Evolutionary conservation across 2,329 filamentous ascomycete species (phyloP), one percentile per base, ranked within the genome.

Genomic region (Amphichorda felina): DNA sequence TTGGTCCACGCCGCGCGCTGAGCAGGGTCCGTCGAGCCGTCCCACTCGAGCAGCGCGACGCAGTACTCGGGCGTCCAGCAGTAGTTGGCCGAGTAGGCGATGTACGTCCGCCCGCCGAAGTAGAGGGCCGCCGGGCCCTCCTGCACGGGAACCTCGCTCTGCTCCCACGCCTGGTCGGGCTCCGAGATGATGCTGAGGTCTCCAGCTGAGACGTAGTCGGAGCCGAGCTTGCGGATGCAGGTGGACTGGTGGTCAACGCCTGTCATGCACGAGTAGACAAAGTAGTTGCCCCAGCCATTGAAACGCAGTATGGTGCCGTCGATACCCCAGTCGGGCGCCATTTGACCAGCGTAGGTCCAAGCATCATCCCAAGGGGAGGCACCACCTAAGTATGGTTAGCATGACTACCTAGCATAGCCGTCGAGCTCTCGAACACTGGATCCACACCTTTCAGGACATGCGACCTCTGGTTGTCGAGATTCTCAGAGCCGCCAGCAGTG

Each of bases 1-100:
- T 75, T 75, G 4, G 49, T 59, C 72, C 70, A 76, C 9, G 61
- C 65, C 0, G 46, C 46, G 0, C 53, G 43, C 13, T 49, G 44
- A 11, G 59, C 50, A 0, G 71, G 72, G 41, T 72, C 63, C 1
- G 63, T 61, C 1, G 40, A 51, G 10, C 68, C 67, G 17, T 71
- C 63, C 59, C 64, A 75, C 4, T 64, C 66, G 17, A 76, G 53
- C 13, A 70, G 50, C 1, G 68, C 71, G 2, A 77, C 56, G 17
- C 63, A 62, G 48, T 76, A 75, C 36, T 62, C 57, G 1, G 63
- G 49, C 0, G 66, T 70, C 69, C 68, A 73, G 57, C 70, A 75
- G 50, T 67, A 68, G 39, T 64, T 70, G 2, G 68, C 71, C 5
- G 64, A 70, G 53, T 66, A 76, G 2, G 63, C 56, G 28, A 75